Percentiles rank a stretch among this genome's conserved stretches.
Evolutionary conservation across 1,139 yeast species (phyloP).

Genomic region (Pichiaceae sp.): DNA sequence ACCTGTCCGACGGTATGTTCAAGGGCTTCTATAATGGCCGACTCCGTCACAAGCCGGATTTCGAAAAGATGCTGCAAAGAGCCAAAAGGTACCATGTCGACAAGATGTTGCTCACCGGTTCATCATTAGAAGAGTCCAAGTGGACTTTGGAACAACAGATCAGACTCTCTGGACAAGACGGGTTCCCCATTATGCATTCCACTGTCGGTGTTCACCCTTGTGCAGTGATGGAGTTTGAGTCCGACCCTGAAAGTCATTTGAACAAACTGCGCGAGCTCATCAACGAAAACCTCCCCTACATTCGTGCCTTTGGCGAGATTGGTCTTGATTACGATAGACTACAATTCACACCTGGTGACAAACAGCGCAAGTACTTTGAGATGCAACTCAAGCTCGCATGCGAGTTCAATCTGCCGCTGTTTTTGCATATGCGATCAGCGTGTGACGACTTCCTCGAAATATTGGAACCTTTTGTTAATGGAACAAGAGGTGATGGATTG

Average conservation of each 20-base stretch:
- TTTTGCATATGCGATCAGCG: constrained; percentile 86
- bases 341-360: constrained; percentile 59
- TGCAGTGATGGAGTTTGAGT: constrained; percentile 56
- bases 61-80: constrained; percentile 53
- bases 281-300: constrained; percentile 32
- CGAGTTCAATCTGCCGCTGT: constrained; percentile 60
- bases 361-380: constrained; percentile 60
- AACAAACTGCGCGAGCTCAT: constrained; percentile 41
- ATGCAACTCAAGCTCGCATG: constrained; percentile 61
- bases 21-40: constrained; percentile 65
- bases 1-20: constrained; percentile 85
- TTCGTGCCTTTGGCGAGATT: constrained; percentile 84
- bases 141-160: constrained; percentile 37
- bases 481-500: constrained; percentile 26
- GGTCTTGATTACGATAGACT: constrained; percentile 92
- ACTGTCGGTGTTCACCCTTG: constrained; percentile 98
- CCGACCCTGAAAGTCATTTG: constrained; percentile 32
- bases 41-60: constrained; percentile 60
- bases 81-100: constrained; percentile 61
- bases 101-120: constrained; percentile 75
- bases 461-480: constrained; percentile 48
- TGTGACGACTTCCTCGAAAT: constrained; percentile 68
- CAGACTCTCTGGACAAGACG: constrained; percentile 20
- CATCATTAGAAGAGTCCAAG: constrained; percentile 58
- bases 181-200: constrained; percentile 33